Evolutionary conservation across 2,329 filamentous ascomycete genomes (phyloP), one percentile per base, ranked within the genome.

Genomic region (Neofusicoccum sp.): DNA sequence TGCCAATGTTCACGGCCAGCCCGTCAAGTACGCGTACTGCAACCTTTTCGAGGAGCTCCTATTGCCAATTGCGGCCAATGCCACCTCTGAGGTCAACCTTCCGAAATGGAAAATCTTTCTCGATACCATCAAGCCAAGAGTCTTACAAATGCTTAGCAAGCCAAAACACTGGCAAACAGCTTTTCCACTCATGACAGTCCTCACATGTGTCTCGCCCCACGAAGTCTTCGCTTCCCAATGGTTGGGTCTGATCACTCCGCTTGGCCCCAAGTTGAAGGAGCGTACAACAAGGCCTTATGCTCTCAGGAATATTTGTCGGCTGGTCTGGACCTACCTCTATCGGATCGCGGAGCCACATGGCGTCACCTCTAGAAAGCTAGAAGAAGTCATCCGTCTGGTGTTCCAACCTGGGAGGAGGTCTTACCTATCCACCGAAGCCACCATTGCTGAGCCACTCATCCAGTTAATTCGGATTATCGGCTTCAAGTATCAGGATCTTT

Each of bases 281-380:
- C 86, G 92, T 30, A 81, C 83, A 34, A 88, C 90, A 3, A 85
- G 91, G 65, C 88, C 89, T 3, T 83, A 92, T 36, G 93, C 92
- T 60, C 82, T 99, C 26, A 91, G 96, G 71, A 92, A 93, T 12
- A 88, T 97, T 53, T 96, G 93, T 40, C 88, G 93, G 58, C 79
- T 99, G 28, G 82, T 96, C 4, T 99, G 95, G 95, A 93, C 92
- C 0, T 98, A 97, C 73, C 81, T 99, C 3, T 96, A 96, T 73
- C 88, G 93, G 12, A 70, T 71, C 54, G 86, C 85, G 4, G 95
- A 99, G 64, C 83, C 86, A 8, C 78, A 84, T 1, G 84, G 86
- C 59, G 82, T 82, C 31, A 87, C 88, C 2, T 81, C 86, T 41
- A 87, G 89, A 64, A 97, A 95, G 73, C 80, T 98, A 16, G 93